A percentile compares a stretch with the other conserved stretches of the same genome.
Evolutionary conservation across 164 flowering plant species (phyloP).

Genomic region (Tinospora cordifolia): DNA sequence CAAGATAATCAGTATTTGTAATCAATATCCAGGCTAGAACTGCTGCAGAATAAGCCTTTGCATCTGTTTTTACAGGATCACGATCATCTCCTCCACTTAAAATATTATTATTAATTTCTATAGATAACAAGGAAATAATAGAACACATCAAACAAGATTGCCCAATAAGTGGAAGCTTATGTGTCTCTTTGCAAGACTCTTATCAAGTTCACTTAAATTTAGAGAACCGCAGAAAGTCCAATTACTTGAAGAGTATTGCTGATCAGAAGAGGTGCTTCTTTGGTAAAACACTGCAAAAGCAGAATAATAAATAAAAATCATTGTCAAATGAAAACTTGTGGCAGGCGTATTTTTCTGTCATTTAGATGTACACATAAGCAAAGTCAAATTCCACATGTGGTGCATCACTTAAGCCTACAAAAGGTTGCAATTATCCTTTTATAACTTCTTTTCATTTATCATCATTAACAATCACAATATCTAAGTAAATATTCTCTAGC

Average conservation of each 20-base stretch:
- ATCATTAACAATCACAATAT: neutral
- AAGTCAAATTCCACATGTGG: too few relatives aligned
- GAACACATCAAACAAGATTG: neutral
- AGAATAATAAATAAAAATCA: neutral
- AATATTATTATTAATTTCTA: constrained; percentile 68
- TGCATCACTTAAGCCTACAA: too few relatives aligned
- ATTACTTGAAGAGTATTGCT: constrained; percentile 67
- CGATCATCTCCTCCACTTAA: constrained; percentile 79
- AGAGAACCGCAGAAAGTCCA: neutral
- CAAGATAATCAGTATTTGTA: constrained; percentile 73
- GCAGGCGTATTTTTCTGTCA: too few relatives aligned
- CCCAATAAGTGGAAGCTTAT: constrained; percentile 4
- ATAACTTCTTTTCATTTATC: neutral
- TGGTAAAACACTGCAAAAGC: constrained; percentile 68
- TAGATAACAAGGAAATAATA: constrained; percentile 13
- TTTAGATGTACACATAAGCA: too few relatives aligned
- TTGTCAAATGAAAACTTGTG: too few relatives aligned
- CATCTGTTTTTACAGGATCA: constrained; percentile 72
- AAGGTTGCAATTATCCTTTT: neutral
- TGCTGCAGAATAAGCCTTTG: constrained; percentile 72
- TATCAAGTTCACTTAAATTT: neutral
- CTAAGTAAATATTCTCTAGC: neutral
- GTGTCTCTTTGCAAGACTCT: neutral
- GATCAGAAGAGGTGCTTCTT: constrained; percentile 71
- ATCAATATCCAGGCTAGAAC: constrained; percentile 84